These are phyloP conservation scores for Eucalyptus marginata DNA, from an alignment of 345 rosid genomes.

Conservation along the genomic window DNA sequence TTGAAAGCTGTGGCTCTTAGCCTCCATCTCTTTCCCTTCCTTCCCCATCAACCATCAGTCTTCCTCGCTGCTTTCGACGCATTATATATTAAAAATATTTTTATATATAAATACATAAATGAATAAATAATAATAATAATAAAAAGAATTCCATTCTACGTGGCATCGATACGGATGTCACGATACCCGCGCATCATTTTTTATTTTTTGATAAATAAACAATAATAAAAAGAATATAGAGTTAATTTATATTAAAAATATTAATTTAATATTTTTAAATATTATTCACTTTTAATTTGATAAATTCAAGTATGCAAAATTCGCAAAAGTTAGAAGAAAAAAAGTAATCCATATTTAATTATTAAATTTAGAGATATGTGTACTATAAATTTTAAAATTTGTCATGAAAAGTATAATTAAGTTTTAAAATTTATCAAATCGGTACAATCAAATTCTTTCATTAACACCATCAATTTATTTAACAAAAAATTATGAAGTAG, in stretches of 20 bases:
- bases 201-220: too few relatives aligned
- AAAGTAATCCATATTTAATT: fast-evolving
- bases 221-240: too few relatives aligned
- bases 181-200: too few relatives aligned
- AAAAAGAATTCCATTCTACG: fast-evolving
- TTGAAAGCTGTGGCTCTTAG: background rate
- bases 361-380: fast-evolving
- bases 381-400: fast-evolving
- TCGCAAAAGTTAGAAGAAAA: too few relatives aligned
- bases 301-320: too few relatives aligned
- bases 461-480: fast-evolving
- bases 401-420: fast-evolving
- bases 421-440: fast-evolving
- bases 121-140: too few relatives aligned
- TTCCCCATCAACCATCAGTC: background rate
- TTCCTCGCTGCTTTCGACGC: background rate
- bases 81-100: too few relatives aligned
- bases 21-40: background rate
- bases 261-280: too few relatives aligned
- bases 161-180: too few relatives aligned
- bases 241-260: too few relatives aligned
- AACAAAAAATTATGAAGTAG: fast-evolving
- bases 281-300: too few relatives aligned
- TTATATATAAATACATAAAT: too few relatives aligned
- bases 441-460: fast-evolving